Base-by-base conservation (phyloP, 1,284 basidiomycete species). In the Leucoagaricus sp. region DNA sequence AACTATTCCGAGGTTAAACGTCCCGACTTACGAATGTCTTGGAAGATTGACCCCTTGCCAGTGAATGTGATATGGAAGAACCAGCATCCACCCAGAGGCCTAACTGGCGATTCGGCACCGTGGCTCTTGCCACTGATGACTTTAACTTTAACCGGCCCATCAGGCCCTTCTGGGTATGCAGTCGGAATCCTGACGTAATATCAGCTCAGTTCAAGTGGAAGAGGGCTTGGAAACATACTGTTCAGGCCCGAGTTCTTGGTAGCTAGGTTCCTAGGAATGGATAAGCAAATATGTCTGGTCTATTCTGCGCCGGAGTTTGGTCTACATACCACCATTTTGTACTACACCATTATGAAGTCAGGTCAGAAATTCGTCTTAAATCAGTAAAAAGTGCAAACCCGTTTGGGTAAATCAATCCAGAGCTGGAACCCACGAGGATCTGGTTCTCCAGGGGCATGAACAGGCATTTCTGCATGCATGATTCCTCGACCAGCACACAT, bases 31-130 rank as follows among this genome's bases (percentile, higher is more conserved):
- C 95, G 94, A 44, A 98, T 79, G 4, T 87, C 81, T 68, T 97
- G 95, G 76, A 93, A 97, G 17, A 94, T 80, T 15, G 73, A 76
- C 3, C 83, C 84, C 21, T 86, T 80, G 57, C 80, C 80, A 53
- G 80, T 76, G 68, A 96, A 87, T 58, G 77, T 84, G 58, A 91
- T 75, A 69, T 97, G 94, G 75, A 96, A 87, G 72, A 88, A 98
- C 90, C 93, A 95, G 72, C 94, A 96, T 1, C 94, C 94, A 13
- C 94, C 95, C 3, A 96, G 83, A 0, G 93, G 91, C 52, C 89
- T 79, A 26, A 98, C 94, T 17, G 94, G 94, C 1, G 93, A 95
- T 67, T 89, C 85, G 9, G 90, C 81, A 8, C 92, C 94, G 63
- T 94, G 84, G 59, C 91, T 92, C 68, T 88, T 87, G 12, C 96